Base-by-base conservation (phyloP, 805 yeast species). In the Lipomyces sp. region DNA sequence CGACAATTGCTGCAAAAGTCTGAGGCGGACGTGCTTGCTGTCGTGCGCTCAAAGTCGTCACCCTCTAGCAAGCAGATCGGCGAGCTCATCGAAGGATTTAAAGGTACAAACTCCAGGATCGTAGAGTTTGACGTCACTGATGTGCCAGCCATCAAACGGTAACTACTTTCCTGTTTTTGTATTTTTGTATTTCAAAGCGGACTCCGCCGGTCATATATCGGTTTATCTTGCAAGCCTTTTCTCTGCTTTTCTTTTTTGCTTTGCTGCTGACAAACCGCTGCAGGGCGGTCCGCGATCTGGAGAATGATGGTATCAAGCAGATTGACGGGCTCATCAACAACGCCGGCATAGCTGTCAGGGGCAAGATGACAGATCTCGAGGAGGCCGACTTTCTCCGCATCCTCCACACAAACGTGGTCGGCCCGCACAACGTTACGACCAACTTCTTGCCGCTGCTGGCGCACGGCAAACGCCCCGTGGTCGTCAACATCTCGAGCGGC, bases 401-500 rank as follows among this genome's bases (percentile, higher is more conserved):
- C 22, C 37, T 45, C 10, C 11, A 31, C 5, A 45, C 43, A 2
- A 45, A 45, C 19, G 49, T 45, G 11, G 23, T 45, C 22, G 49
- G 49, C 13, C 44, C 49, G n/a, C 32, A 32, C 28, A 31, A 38
- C 23, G 49, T 45, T 24, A 45, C 33, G 22, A 38, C 49, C 8
- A 43, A 34, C 16, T 39, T 45, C n/a, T n/a, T 38, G 18, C 49
- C 49, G n/a, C 21, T 45, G 34, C 22, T 45, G 18, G 23, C 38
- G 14, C 37, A 13, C n/a, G 49, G 33, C 29, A 36, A 32, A 8
- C 34, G 41, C 21, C 38, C 38, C 29, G 16, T 39, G 11, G 49
- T 45, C 14, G 49, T 45, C 39, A 45, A 45, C 29, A 32, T 45
- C 29, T 45, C 49, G 26, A 45, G 49, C 18, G 14, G 26, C 3